phyloP scores from a whole-genome alignment of 352 stramenopile genomes.

The Globisporangium apiculatum region DNA sequence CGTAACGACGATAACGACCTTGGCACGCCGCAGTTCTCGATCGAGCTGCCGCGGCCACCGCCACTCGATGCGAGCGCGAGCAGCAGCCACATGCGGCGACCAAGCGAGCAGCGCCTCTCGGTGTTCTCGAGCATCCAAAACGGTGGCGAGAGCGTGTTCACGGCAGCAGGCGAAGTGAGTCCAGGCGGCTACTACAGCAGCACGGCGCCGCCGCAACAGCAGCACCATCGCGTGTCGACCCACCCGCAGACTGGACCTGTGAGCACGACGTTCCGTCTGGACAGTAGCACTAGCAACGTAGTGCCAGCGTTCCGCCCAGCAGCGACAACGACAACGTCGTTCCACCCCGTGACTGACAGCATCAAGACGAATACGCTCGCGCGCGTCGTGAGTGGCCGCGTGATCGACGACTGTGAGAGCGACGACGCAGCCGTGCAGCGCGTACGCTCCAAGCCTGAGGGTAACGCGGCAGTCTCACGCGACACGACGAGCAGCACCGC shows the following conservation, averaged over 20 bases:
- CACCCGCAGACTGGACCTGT: conserved; percentile 6
- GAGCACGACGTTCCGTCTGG: conserved; percentile 12
- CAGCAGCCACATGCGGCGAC: not conserved
- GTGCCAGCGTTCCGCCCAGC: not conserved
- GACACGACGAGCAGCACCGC: conserved; percentile 12
- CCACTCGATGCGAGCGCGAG: not conserved
- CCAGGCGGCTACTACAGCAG: not conserved
- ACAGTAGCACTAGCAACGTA: not conserved
- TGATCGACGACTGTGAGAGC: too few species aligned
- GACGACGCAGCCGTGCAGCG: not conserved
- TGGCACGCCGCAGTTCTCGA: conserved; percentile 16
- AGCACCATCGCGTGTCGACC: conserved; percentile 6
- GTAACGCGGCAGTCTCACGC: not conserved
- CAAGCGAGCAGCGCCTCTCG: conserved; percentile 6
- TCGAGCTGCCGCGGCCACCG: conserved; percentile 12
- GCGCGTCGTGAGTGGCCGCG: conserved; percentile 1
- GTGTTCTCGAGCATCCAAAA: conserved; percentile 14
- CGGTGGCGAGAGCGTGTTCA: conserved; percentile 10
- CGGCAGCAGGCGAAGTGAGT: conserved; percentile 4
- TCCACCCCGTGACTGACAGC: conserved; percentile 6
- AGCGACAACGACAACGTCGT: not conserved
- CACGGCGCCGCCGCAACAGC: conserved; percentile 2
- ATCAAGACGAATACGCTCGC: conserved; percentile 6
- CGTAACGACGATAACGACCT: conserved; percentile 7
- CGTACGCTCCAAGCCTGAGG: not conserved